Conservation (phyloP, 495 filamentous ascomycete genomes). For the Penicillium crystallinum region DNA sequence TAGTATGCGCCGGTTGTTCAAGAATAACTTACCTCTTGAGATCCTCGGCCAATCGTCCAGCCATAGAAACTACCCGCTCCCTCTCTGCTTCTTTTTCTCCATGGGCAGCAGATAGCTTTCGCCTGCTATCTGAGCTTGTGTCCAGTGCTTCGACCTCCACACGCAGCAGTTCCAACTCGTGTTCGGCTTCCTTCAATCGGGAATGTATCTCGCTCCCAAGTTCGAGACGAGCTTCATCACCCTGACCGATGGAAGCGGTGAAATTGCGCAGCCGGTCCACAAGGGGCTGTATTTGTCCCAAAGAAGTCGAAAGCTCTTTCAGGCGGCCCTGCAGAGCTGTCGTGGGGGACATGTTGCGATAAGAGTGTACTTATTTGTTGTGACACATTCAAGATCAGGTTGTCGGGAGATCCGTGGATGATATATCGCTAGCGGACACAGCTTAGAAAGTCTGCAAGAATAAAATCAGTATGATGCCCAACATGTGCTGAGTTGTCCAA, state of each 20-base stretch:
- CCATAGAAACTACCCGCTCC: conserved; percentile 56
- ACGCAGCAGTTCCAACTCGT: conserved; percentile 74
- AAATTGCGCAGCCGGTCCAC: conserved; percentile 69
- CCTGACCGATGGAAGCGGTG: conserved; percentile 53
- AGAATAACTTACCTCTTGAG: conserved; percentile 54
- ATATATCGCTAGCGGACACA: background rate
- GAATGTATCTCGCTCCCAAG: conserved; percentile 78
- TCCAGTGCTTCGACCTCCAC: conserved; percentile 72
- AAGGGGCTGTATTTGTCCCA: conserved; percentile 64
- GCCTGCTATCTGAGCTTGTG: conserved; percentile 31
- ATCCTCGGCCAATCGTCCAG: conserved; percentile 59
- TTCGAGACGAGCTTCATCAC: conserved; percentile 66
- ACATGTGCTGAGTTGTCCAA: background rate
- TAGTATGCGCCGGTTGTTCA: background rate
- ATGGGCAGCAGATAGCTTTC: conserved; percentile 28
- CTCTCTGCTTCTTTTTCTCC: conserved; percentile 51
- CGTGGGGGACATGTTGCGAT: conserved; percentile 46
- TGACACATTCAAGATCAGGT: background rate
- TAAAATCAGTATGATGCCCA: background rate
- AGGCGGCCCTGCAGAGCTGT: conserved; percentile 62
- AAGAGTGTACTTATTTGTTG: background rate
- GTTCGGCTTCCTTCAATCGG: conserved; percentile 74
- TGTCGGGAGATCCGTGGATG: background rate
- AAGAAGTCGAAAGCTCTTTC: conserved; percentile 59
- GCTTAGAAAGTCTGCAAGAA: background rate